Conservation (phyloP, 768 basidiomycete species). For the Kwoniella mangroviensis region DNA sequence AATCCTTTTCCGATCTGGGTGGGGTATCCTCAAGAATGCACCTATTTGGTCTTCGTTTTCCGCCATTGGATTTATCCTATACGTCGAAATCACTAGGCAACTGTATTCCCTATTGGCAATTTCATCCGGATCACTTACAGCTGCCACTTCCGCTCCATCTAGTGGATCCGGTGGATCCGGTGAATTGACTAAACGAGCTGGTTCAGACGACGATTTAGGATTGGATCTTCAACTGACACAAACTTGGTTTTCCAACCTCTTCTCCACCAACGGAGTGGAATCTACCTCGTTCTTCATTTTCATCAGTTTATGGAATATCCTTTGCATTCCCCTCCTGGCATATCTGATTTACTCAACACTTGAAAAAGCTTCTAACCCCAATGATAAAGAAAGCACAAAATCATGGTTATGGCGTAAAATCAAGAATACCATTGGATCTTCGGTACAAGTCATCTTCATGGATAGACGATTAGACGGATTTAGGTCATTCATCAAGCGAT, state of each 20-base stretch:
- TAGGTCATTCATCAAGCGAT: conserved; percentile 5
- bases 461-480: background rate
- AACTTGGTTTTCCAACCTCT: conserved; percentile 10
- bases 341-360: conserved; percentile 13
- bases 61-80: background rate
- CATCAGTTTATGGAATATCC: conserved; percentile 24
- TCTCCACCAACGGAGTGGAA: conserved; percentile 8
- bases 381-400: background rate
- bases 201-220: background rate
- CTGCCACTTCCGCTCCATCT: background rate
- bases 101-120: conserved; percentile 12
- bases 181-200: conserved; percentile 11
- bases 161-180: background rate
- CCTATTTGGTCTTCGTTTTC: conserved; percentile 19
- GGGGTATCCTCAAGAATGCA: conserved; percentile 15
- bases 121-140: conserved; percentile 11
- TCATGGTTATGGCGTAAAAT: conserved; percentile 6
- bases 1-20: background rate
- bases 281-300: conserved; percentile 16
- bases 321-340: conserved; percentile 15
- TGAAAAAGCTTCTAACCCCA: background rate
- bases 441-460: background rate
- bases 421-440: background rate
- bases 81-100: conserved; percentile 22
- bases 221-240: conserved; percentile 19